Evolutionary conservation across 2,329 filamentous ascomycete species (phyloP).

Genomic region (Westerdykella sp.): DNA sequence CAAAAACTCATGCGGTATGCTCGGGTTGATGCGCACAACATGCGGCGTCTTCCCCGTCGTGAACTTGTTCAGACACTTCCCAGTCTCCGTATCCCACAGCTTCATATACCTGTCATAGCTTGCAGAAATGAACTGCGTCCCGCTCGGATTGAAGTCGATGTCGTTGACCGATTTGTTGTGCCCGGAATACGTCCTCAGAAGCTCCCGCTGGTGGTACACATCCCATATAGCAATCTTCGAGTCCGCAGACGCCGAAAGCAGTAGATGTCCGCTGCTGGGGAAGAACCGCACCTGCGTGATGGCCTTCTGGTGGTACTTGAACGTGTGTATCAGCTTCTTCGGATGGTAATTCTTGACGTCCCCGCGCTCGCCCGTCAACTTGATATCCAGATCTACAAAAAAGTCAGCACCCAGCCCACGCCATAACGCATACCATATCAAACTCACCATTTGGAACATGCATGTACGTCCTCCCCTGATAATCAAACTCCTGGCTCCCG

Average conservation of each 20-base stretch:
- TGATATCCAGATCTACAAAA: constrained; percentile 30
- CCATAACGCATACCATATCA: neutral
- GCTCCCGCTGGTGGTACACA: constrained; percentile 80
- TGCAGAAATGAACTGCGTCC: constrained; percentile 80
- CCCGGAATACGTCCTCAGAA: constrained; percentile 84
- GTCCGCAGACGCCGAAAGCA: constrained; percentile 86
- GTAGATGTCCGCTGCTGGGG: constrained; percentile 75
- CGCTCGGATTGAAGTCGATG: constrained; percentile 75
- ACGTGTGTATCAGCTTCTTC: constrained; percentile 88
- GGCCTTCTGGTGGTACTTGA: constrained; percentile 76
- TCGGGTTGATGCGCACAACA: constrained; percentile 88
- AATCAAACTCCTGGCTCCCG: constrained; percentile 76
- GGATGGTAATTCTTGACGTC: constrained; percentile 86
- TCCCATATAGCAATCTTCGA: constrained; percentile 91
- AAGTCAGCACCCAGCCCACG: constrained; percentile 1
- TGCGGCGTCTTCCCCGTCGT: constrained; percentile 93
- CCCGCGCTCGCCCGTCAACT: constrained; percentile 68
- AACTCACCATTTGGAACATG: constrained; percentile 66
- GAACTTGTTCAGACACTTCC: constrained; percentile 79
- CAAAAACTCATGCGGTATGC: constrained; percentile 79
- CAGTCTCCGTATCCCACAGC: constrained; percentile 96
- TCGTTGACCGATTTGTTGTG: constrained; percentile 89
- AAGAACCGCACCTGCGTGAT: constrained; percentile 89
- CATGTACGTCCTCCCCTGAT: constrained; percentile 95
- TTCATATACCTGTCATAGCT: constrained; percentile 96